These are phyloP conservation scores for Tricharina praecox DNA, from an alignment of 495 filamentous ascomycete genomes.

Conservation along the genomic window DNA sequence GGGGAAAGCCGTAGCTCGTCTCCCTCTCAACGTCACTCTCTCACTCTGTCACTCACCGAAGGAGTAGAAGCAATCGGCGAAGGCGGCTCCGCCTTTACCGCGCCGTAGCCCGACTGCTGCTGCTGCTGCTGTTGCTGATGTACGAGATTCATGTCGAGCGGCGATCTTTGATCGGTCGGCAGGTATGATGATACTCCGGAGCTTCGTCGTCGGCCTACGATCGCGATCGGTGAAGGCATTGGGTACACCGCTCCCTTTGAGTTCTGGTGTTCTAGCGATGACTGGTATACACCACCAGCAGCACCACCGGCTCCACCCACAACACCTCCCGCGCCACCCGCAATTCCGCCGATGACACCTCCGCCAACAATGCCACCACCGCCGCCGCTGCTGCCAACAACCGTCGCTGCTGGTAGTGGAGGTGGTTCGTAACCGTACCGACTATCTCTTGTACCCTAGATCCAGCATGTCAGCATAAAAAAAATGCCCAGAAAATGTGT, in stretches of 20 bases:
- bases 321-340: too few relatives aligned
- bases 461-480: too few relatives aligned
- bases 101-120: too few relatives aligned
- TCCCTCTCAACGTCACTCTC: too few relatives aligned
- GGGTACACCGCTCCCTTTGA: conserved; percentile 14
- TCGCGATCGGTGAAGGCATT: conserved; percentile 18
- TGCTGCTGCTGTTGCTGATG: too few relatives aligned
- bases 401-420: neutral
- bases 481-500: too few relatives aligned
- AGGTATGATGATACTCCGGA: conserved; percentile 14
- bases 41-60: too few relatives aligned
- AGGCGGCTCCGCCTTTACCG: conserved; percentile 11
- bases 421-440: conserved; percentile 3
- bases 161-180: neutral
- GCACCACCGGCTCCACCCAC: too few relatives aligned
- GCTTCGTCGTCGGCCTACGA: conserved; percentile 4
- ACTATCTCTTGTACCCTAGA: neutral
- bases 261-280: conserved; percentile 4
- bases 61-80: conserved; percentile 18
- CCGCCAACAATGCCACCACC: too few relatives aligned
- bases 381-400: too few relatives aligned
- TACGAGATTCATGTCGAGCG: neutral
- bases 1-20: too few relatives aligned
- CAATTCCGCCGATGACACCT: too few relatives aligned
- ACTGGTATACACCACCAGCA: conserved; percentile 4